Base-by-base conservation (phyloP, 495 filamentous ascomycete genomes). In the Friedmanniomyces endolithicus region DNA sequence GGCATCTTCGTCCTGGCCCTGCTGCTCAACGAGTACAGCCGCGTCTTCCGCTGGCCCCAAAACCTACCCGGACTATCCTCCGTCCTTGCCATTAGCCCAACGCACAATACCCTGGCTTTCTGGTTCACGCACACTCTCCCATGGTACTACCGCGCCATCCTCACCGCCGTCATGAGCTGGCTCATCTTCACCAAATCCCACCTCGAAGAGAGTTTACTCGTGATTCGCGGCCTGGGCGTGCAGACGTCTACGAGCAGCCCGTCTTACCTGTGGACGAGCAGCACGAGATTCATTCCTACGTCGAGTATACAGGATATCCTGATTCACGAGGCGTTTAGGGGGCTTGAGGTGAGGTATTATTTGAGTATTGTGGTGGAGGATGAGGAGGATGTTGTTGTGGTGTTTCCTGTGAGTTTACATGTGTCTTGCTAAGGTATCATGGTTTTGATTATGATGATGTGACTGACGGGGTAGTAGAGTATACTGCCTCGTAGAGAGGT, bases 281-380 rank as follows among this genome's bases (percentile, higher is more conserved):
- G 78, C 14, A 88, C 88, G 51, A 74, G 90, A 54, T 99, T 97
- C 65, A 97, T 99, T 29, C 92, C 94, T 4, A 95, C 92, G 0
- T 85, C 81, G 1, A 80, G 85, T 65, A 94, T 97, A 39, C 83
- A 85, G 52, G 92, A 97, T 70, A 83, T 97, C 53, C 77, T 95
- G 53, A 86, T 99, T 44, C 88, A 96, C 68, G 92, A 99, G 68
- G 92, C 90, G 31, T 97, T 97, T 70, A 80, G 79, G 56, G 90
- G 92, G 39, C 94, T 95, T 65, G 87, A 88, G 68, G 90, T 96
- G 46, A 73, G 84, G 51, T 94, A 88, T 66, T 95, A 95, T 68
- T 72, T 99, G 14, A 80, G 84, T 11, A 86, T 97, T 11, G 83
- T 95, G 59, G 90, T 97, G 46, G 86, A 94, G 64, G 90, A 85